Conservation (phyloP, 148 eudicot genomes). For the Silene latifolia region DNA sequence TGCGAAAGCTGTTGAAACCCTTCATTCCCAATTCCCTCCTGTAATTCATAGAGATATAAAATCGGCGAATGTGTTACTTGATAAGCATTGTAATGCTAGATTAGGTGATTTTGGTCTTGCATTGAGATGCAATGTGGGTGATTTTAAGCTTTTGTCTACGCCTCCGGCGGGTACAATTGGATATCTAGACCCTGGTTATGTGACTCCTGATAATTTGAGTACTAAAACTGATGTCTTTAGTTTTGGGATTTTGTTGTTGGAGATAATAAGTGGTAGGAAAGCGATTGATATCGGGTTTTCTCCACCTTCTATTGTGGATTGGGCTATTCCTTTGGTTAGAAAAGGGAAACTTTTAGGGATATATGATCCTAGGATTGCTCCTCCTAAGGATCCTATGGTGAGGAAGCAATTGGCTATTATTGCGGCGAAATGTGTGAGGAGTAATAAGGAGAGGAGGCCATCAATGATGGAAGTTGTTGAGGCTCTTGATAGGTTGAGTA, state of each 20-base stretch:
- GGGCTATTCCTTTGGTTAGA: constrained; percentile 92
- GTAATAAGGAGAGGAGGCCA: constrained; percentile 81
- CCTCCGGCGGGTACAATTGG: constrained; percentile 97
- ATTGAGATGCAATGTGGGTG: constrained; percentile 49
- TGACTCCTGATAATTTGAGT: constrained; percentile 88
- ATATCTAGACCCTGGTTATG: constrained; percentile 80
- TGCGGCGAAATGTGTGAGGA: constrained; percentile 91
- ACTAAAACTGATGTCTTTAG: constrained; percentile 88
- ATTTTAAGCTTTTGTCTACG: constrained; percentile 36
- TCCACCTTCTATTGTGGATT: constrained; percentile 88
- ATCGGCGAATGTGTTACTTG: constrained; percentile 82
- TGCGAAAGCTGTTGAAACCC: constrained; percentile 58
- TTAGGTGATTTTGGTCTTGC: constrained; percentile 89
- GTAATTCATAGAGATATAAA: constrained; percentile 89
- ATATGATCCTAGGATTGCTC: constrained; percentile 72
- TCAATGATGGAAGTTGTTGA: constrained; percentile 70
- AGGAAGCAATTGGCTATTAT: constrained; percentile 73
- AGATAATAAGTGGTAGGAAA: constrained; percentile 88
- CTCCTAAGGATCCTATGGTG: constrained; percentile 64
- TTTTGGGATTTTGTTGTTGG: constrained; percentile 81
- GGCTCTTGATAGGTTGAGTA: constrained; percentile 50
- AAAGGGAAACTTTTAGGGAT: constrained; percentile 52
- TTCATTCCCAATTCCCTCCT: constrained; percentile 69
- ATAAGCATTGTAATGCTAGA: constrained; percentile 53
- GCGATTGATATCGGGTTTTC: constrained; percentile 83